Conservation (phyloP, 129 eudicot genomes). For the Sambucus nigra region DNA sequence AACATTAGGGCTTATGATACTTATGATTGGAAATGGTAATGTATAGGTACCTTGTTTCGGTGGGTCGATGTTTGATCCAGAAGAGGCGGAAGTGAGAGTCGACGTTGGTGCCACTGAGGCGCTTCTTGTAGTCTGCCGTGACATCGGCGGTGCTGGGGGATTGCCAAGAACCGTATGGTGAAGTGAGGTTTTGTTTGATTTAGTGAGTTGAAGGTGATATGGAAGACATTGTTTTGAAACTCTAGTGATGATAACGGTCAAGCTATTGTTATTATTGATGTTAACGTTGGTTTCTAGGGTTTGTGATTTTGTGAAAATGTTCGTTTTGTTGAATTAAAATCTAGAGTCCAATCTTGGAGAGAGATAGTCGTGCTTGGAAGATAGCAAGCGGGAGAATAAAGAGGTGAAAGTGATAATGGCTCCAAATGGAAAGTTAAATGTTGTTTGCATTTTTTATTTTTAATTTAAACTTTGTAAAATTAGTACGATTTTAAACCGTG, state of each 20-base stretch:
- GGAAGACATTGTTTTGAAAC: constrained; percentile 29
- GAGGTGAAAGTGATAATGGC: too few species aligned
- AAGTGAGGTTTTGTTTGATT: constrained; percentile 29
- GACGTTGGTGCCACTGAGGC: constrained; percentile 76
- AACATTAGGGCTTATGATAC: not conserved
- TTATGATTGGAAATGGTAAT: not conserved
- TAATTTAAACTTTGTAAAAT: too few species aligned
- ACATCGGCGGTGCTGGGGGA: constrained; percentile 87
- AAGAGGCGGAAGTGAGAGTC: constrained; percentile 62
- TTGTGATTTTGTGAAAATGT: too few species aligned
- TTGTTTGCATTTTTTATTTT: too few species aligned
- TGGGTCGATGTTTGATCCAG: constrained; percentile 88
- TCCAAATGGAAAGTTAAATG: too few species aligned
- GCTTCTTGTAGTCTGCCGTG: constrained; percentile 65
- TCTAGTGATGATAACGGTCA: constrained; percentile 8
- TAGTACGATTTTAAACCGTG: too few species aligned
- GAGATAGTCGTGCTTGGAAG: too few species aligned
- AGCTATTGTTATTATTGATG: too few species aligned
- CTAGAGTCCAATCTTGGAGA: too few species aligned
- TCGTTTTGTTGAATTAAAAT: too few species aligned
- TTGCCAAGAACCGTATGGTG: constrained; percentile 91
- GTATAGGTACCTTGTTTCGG: constrained; percentile 68
- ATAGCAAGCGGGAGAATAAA: too few species aligned
- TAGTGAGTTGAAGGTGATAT: constrained; percentile 9
- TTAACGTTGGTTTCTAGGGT: too few species aligned